Evolutionary conservation across 257 asterid genomes (phyloP).

Genomic region (Solanum gracilifrons): DNA sequence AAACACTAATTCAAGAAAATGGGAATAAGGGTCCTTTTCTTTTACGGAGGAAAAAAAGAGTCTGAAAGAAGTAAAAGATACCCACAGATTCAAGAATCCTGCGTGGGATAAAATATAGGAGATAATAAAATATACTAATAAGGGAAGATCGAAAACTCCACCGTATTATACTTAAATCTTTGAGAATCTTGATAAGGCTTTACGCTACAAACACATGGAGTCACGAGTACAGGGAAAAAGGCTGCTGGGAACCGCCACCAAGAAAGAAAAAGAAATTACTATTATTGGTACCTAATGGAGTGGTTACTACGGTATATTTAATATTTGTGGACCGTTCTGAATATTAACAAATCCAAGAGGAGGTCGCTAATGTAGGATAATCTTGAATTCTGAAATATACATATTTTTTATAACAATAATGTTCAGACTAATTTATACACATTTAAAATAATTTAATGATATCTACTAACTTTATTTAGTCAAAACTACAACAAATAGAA

Average conservation of each 20-base stretch:
- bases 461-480: neutral
- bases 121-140: neutral
- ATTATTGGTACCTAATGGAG: neutral
- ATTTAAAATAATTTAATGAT: no score
- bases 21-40: neutral
- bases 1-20: neutral
- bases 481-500: neutral
- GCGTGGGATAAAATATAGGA: neutral
- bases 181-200: neutral
- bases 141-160: neutral
- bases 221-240: neutral
- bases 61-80: neutral
- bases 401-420: neutral
- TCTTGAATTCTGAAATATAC: neutral
- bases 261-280: neutral
- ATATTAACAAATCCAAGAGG: neutral
- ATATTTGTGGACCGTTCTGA: neutral
- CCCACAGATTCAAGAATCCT: constrained; percentile 4
- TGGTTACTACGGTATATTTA: neutral
- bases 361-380: neutral
- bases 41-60: neutral
- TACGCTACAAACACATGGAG: neutral
- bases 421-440: no score
- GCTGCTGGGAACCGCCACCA: neutral
- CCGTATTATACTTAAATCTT: neutral